Evolutionary conservation across 2,329 filamentous ascomycete species (phyloP).

Genomic region (Aureobasidium vineae): DNA sequence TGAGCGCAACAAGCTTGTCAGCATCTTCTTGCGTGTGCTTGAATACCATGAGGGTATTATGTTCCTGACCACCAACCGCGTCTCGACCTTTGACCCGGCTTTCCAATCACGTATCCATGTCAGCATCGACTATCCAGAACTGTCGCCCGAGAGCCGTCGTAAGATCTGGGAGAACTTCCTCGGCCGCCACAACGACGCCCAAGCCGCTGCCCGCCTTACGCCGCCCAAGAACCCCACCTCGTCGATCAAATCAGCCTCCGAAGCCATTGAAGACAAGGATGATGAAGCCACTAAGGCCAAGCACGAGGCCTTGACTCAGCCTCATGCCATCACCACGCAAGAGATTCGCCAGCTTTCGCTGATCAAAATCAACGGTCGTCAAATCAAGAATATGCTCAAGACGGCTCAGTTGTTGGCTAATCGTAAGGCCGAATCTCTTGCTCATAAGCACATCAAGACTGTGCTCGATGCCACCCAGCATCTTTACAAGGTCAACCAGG

Average conservation of each 20-base stretch:
- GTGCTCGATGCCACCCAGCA: slow-evolving; percentile 40
- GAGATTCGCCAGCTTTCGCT: slow-evolving; percentile 37
- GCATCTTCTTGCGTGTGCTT: slow-evolving; percentile 42
- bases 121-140: slow-evolving; percentile 44
- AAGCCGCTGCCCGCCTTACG: slow-evolving; percentile 31
- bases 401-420: slow-evolving; percentile 41
- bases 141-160: slow-evolving; percentile 40
- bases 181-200: slow-evolving; percentile 33
- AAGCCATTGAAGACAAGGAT: background rate
- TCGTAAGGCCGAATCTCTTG: slow-evolving; percentile 32
- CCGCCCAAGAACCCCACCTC: slow-evolving; percentile 30
- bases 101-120: slow-evolving; percentile 51
- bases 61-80: slow-evolving; percentile 49
- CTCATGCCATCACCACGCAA: slow-evolving; percentile 35
- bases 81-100: slow-evolving; percentile 46
- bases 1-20: slow-evolving; percentile 49
- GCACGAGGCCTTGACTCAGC: slow-evolving; percentile 30
- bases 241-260: slow-evolving; percentile 29
- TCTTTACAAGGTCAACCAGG: slow-evolving; percentile 34
- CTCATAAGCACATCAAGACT: slow-evolving; percentile 36
- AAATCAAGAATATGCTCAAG: slow-evolving; percentile 48
- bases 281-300: background rate
- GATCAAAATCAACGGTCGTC: slow-evolving; percentile 42
- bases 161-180: slow-evolving; percentile 51
- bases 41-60: slow-evolving; percentile 46